Percentiles rank a stretch among this genome's conserved stretches.
Conservation (phyloP, 257 asterid species). For the Cruciata laevipes region DNA sequence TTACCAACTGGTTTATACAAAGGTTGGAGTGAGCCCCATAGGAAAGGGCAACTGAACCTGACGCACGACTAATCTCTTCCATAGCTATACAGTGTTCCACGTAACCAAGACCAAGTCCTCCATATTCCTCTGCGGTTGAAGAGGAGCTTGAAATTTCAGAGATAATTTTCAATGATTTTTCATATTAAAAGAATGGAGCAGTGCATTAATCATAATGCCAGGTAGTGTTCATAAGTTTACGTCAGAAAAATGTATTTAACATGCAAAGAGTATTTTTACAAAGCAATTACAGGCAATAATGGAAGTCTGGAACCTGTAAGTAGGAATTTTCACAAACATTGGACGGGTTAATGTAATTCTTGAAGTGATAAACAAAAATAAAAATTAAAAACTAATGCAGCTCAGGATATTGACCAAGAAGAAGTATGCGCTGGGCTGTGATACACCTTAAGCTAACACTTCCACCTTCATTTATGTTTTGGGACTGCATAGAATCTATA, state of each 20-base stretch:
- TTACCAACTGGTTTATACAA: conserved; percentile 92
- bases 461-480: not conserved
- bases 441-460: not conserved
- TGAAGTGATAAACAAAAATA: not conserved
- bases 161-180: not conserved
- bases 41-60: conserved; percentile 96
- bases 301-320: not conserved
- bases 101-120: conserved; percentile 99
- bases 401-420: not conserved
- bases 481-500: not conserved
- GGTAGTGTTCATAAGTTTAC: not conserved
- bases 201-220: not conserved
- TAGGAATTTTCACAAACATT: not conserved
- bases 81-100: conserved; percentile 94
- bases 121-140: conserved; percentile 66
- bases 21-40: conserved; percentile 97
- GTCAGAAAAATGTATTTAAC: not conserved
- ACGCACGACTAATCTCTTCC: conserved; percentile 98
- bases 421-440: not conserved
- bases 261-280: not conserved
- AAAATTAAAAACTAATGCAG: too few species aligned
- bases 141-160: conserved; percentile 7
- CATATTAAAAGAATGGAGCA: not conserved
- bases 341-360: not conserved
- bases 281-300: not conserved